Evolutionary conservation across 345 rosid genomes (phyloP).

Genomic region (Raphanus raphanistrum): DNA sequence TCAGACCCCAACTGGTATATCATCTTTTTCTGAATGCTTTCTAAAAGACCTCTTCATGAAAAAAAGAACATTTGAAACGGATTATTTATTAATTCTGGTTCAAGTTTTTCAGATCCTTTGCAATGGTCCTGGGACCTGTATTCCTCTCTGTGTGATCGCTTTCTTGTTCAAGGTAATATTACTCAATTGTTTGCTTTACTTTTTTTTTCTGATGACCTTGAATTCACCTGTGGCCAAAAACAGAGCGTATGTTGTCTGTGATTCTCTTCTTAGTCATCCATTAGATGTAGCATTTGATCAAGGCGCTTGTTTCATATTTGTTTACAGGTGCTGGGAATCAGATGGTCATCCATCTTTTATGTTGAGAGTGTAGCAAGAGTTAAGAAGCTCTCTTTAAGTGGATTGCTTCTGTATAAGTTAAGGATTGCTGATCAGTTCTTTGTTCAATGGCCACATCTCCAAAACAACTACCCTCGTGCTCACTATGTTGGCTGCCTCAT

Average conservation of each 20-base stretch:
- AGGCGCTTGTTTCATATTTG: constrained; percentile 8
- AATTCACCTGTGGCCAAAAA: no score
- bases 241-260: neutral
- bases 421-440: constrained; percentile 80
- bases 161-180: constrained; percentile 90
- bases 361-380: constrained; percentile 96
- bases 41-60: neutral
- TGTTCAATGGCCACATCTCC: constrained; percentile 90
- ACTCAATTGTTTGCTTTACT: no score
- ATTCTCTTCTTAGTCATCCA: neutral
- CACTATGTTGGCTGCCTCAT: constrained; percentile 81
- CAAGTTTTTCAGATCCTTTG: constrained; percentile 62
- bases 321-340: constrained; percentile 68
- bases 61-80: neutral
- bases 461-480: constrained; percentile 62
- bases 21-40: constrained; percentile 6
- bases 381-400: constrained; percentile 80
- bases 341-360: constrained; percentile 80
- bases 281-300: neutral
- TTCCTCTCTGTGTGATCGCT: constrained; percentile 79
- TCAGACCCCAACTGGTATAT: constrained; percentile 91
- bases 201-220: no score
- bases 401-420: constrained; percentile 73
- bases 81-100: neutral
- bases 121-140: constrained; percentile 96